These are phyloP conservation scores for Colletotrichum karsti DNA, from an alignment of 2,329 filamentous ascomycete genomes.

Conservation along the genomic window DNA sequence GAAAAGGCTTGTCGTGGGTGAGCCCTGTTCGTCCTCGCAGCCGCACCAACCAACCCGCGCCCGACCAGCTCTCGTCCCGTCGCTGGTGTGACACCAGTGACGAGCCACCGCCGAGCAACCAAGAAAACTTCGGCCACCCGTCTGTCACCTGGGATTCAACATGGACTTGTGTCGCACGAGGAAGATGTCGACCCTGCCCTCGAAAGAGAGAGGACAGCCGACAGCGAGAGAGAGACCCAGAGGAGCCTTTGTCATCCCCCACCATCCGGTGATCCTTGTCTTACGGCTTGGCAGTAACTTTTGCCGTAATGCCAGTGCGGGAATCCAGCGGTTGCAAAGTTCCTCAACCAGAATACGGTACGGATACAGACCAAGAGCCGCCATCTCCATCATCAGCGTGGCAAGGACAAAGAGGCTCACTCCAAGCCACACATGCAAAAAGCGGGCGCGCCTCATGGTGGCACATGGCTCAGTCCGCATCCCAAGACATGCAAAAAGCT, in stretches of 20 bases:
- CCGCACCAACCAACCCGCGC: conserved; percentile 24
- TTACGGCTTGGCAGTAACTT: not conserved
- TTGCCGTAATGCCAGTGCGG: no score
- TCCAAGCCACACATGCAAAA: no score
- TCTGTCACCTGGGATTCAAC: not conserved
- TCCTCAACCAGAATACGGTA: no score
- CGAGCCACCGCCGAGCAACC: not conserved
- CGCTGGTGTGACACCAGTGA: conserved; percentile 18
- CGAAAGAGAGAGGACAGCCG: not conserved
- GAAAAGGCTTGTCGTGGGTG: conserved; percentile 17
- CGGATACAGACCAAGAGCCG: not conserved
- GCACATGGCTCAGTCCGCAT: not conserved
- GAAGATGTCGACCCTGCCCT: no score
- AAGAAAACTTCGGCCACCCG: not conserved
- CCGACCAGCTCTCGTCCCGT: conserved; percentile 16
- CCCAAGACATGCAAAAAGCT: not conserved
- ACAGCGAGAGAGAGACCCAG: not conserved
- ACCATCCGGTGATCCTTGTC: not conserved
- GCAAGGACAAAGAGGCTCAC: no score
- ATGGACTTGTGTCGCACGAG: not conserved
- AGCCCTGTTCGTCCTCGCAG: conserved; percentile 10
- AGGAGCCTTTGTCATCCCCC: not conserved
- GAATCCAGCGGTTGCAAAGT: not conserved
- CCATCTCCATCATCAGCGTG: no score
- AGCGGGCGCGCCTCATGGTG: no score